These are phyloP conservation scores for Oryza rufipogon DNA, from an alignment of 176 grass and related monocot genomes.

Conservation along the genomic window DNA sequence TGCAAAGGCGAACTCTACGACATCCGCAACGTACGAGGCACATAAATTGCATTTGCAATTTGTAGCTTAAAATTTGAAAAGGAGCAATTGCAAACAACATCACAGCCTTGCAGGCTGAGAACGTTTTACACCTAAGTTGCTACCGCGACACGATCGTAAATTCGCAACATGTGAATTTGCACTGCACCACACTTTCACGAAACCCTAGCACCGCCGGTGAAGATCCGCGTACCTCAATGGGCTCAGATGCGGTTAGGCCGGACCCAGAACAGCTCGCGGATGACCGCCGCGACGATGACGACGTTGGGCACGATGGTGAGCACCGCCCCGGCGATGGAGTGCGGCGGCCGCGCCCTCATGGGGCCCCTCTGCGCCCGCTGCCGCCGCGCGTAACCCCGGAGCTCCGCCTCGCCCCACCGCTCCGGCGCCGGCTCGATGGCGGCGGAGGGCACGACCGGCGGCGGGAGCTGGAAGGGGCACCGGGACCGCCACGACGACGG, in stretches of 20 bases:
- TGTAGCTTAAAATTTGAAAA: neutral
- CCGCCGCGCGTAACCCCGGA: conserved; percentile 45
- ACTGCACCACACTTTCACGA: neutral
- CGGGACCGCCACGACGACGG: conserved; percentile 70
- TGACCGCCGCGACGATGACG: conserved; percentile 32
- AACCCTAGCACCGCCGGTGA: neutral
- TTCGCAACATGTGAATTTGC: neutral
- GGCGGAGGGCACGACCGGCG: conserved; percentile 54
- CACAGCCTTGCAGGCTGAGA: neutral
- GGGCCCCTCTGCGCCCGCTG: conserved; percentile 40
- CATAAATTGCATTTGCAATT: neutral
- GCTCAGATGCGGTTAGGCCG: conserved; percentile 38
- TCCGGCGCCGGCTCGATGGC: conserved; percentile 61
- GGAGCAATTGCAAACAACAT: neutral
- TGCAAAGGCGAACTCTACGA: neutral
- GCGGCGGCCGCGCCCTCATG: conserved; percentile 25
- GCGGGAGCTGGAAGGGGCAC: conserved; percentile 82
- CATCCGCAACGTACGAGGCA: neutral
- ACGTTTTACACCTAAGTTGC: neutral
- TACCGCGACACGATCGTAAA: neutral
- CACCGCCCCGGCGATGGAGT: conserved; percentile 38
- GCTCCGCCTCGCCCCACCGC: conserved; percentile 50
- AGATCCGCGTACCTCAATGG: neutral
- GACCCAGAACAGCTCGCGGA: conserved; percentile 51
- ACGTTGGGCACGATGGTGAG: conserved; percentile 39